Evolutionary conservation across 225 moss, liverwort and hornwort genomes (phyloP).

Genomic region (Straminergon stramineum): DNA sequence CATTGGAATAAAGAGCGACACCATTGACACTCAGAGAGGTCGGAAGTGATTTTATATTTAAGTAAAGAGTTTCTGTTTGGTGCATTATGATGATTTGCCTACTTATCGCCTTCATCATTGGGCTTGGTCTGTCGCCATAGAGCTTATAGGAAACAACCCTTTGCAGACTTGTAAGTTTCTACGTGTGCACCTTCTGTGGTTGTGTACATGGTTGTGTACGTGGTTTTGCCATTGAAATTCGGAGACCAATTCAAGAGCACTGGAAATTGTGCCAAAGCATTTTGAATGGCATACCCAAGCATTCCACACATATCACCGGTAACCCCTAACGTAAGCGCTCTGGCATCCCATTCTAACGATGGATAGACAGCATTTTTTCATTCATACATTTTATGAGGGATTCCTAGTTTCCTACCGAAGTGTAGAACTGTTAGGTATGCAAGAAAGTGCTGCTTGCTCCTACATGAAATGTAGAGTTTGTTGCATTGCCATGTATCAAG

Average conservation of each 20-base stretch:
- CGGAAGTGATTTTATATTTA: neutral
- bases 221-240: neutral
- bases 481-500: neutral
- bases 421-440: neutral
- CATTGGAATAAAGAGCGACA: conserved; percentile 6
- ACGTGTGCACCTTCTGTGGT: neutral
- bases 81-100: too few relatives aligned
- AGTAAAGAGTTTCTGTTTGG: neutral
- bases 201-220: neutral
- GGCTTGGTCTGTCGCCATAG: too few relatives aligned
- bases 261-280: neutral
- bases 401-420: neutral
- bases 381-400: neutral
- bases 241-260: neutral
- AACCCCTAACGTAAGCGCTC: too few relatives aligned
- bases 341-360: neutral
- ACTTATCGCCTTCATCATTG: neutral
- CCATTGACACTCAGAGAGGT: neutral
- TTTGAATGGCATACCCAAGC: neutral
- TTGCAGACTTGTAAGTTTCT: neutral
- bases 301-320: neutral
- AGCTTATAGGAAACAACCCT: neutral
- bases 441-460: neutral
- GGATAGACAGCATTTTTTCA: neutral
- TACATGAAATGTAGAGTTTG: neutral